Percentiles rank a stretch among this genome's conserved stretches.
phyloP scores from a whole-genome alignment of 306 rosid genomes.

The Gynostemma pentaphyllum region DNA sequence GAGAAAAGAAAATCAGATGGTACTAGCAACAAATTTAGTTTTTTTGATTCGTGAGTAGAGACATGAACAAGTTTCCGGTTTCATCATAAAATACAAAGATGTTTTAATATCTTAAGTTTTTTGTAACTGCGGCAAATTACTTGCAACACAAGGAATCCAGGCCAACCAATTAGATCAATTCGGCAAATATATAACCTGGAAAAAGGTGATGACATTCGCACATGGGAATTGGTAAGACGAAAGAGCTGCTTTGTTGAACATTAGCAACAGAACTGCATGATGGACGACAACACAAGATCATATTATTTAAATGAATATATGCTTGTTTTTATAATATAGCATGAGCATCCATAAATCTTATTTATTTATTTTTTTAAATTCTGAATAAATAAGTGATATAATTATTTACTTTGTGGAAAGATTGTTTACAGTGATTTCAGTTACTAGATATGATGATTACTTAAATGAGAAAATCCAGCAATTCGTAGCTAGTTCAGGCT shows the following conservation, averaged over 20 bases:
- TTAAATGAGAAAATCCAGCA: not conserved
- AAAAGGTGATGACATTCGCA: slow-evolving; percentile 84
- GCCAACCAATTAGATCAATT: not conserved
- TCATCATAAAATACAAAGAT: not conserved
- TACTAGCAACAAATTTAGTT: not conserved
- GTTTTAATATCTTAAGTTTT: not conserved
- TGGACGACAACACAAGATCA: not conserved
- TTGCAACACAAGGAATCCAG: not conserved
- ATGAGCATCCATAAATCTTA: not conserved
- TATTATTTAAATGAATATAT: not conserved
- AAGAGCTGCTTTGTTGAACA: slow-evolving; percentile 95
- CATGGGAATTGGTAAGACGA: slow-evolving; percentile 76
- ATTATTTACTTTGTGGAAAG: not conserved
- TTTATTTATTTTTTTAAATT: too few species aligned
- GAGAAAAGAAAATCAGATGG: not conserved
- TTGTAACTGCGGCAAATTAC: not conserved
- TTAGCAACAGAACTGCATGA: slow-evolving; percentile 64
- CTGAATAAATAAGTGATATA: slow-evolving; percentile 1
- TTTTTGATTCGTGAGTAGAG: not conserved
- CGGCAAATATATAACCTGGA: slow-evolving; percentile 45
- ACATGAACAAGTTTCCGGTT: not conserved
- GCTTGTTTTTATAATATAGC: not conserved
- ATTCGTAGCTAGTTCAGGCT: not conserved
- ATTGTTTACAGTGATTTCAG: not conserved
- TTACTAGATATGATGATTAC: not conserved